phyloP scores from a whole-genome alignment of 2,329 filamentous ascomycete species.

The Stachybotrys echinatus region DNA sequence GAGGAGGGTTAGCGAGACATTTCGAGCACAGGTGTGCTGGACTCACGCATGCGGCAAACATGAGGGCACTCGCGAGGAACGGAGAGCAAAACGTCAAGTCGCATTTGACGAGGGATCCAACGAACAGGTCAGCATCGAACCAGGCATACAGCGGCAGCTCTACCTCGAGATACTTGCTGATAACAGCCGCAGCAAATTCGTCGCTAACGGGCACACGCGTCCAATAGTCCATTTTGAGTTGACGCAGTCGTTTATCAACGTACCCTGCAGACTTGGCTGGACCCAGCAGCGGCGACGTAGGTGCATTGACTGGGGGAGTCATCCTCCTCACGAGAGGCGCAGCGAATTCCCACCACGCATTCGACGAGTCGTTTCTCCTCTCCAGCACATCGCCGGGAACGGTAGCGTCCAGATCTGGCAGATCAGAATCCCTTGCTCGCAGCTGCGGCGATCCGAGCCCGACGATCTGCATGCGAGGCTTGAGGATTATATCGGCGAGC shows the following conservation, averaged over 20 bases:
- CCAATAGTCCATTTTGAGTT: constrained; percentile 22
- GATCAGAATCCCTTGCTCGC: neutral
- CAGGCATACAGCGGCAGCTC: constrained; percentile 28
- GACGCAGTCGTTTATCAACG: constrained; percentile 11
- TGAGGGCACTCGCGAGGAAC: constrained; percentile 24
- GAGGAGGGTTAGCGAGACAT: too few relatives aligned
- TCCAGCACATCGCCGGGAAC: neutral
- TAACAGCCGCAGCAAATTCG: constrained; percentile 20
- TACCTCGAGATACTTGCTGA: constrained; percentile 25
- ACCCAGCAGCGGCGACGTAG: neutral
- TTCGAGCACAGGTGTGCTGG: too few relatives aligned
- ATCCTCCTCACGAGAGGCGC: neutral
- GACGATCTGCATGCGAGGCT: neutral
- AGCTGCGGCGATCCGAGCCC: neutral
- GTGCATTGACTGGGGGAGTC: neutral
- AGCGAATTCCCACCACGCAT: neutral
- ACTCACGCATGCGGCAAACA: constrained; percentile 26
- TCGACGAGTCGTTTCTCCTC: neutral
- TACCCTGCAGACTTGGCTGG: neutral
- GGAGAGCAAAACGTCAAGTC: constrained; percentile 20
- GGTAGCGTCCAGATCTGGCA: too few relatives aligned
- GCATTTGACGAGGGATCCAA: constrained; percentile 21
- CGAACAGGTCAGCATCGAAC: constrained; percentile 26
- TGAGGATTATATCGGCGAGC: constrained; percentile 1
- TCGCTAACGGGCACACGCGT: constrained; percentile 21